Base-by-base conservation (phyloP, 352 stramenopile species). In the Globisporangium paroecandrum region DNA sequence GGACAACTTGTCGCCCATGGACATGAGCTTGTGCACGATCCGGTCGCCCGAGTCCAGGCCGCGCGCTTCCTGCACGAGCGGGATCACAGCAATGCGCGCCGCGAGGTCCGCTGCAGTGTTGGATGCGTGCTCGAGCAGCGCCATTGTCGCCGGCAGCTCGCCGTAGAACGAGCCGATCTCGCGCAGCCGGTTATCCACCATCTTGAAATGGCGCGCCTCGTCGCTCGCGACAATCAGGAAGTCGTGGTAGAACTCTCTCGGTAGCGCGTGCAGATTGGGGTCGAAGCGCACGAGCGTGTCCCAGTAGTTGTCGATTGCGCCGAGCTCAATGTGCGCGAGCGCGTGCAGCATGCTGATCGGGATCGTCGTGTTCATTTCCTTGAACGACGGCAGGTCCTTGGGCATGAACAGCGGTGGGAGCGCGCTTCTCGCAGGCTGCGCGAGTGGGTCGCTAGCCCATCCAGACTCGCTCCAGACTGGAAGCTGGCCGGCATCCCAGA, bases 231-330 rank as follows among this genome's bases (percentile, higher is more conserved):
- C 85, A 6, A 67, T 75, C 10, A 93, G 61, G 27, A 94, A 93
- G 41, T 95, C 87, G 43, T 83, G 69, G 60, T 93, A 95, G 64
- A 93, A 95, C 6, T 64, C 81, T 24, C 66, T 69, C 2, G 87
- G 74, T 20, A 94, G 58, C 7, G 77, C 41, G 55, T 90, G 80
- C 27, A 34, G 51, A 0, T 64, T 43, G 8, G 85, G 87, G 60
- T 93, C 80, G 58, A 94, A 95, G 34, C 87, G 87, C 58, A 92
- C 84, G 58, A 95, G 63, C 34, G 87, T 95, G 69, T 95, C 87
- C 87, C 85, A 94, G 69, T 95, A 95, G 63, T 95, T 95, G 69
- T 95, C 87, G 63, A 95, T 89, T 1, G 87, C 87, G 20, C 87
- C 87, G 49, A 95, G 77, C 65, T 95, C 87, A 68, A 95, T 95